Base-by-base conservation (phyloP, 106 monocot species). In the Cymbidium sinense region DNA sequence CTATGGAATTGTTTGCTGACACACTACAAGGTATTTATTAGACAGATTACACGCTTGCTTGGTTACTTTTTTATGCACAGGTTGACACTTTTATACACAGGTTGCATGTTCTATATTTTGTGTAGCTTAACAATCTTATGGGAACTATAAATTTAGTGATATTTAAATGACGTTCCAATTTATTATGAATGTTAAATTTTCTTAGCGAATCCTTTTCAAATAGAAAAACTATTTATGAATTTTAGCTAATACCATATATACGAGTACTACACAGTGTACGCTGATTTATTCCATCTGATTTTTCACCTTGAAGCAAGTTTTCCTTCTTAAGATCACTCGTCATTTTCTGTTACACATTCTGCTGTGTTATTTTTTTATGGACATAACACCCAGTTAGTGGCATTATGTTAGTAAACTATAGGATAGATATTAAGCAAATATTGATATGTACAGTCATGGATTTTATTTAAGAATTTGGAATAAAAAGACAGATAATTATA, bases 1-100 rank as follows among this genome's bases (percentile, higher is more conserved):
- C 37, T 99, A 21, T 99, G 99, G 99, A 99, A 99, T 79, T 78
- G 93, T 74, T 91, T 99, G 52, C 87, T 99, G 75, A 93, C 99
- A 21, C 99, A 99, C 84, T 39, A 39, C 37, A 39, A 99, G 99
- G 99, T 93, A 83, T 35, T 5, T 43, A 64, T 21, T 79, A 25
- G 13, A 44, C 37, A 39, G 11, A 31, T 67, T 31, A 27, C 64
- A 12, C 28, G 37, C 7, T 3, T 67, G 25, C 67, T 25, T 67
- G 1, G 67, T 67, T 31, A 33, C 7, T 33, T 67, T 58, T 55
- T 2, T 55, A 55, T 55, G 18, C 54, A 21, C 54, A 21, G 37
- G 7, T 39, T n/a, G 5, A 39, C 37, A 39, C 21, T n/a, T 55
- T 55, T 67, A 17, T 15, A 11, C 67, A 33, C 67, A 31, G 29